A percentile compares a stretch with the other conserved stretches of the same genome.
Conservation (phyloP, 2,329 filamentous ascomycete species). For the Ceratocystis cubensis region DNA sequence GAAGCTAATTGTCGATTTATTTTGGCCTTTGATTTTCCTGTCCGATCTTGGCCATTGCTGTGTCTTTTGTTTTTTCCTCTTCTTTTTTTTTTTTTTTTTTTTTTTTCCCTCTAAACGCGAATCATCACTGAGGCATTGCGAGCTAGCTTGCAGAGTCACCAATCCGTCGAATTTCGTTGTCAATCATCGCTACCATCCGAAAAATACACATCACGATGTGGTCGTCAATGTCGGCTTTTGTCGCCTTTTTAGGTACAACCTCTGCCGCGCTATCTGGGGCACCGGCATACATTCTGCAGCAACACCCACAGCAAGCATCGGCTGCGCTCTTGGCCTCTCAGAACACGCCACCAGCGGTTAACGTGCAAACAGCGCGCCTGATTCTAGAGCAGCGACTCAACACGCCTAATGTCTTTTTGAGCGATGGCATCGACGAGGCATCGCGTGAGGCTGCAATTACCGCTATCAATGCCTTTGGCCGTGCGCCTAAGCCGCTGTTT, state of each 20-base stretch:
- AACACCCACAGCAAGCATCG: not conserved
- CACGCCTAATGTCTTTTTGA: constrained; percentile 20
- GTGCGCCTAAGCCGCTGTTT: constrained; percentile 18
- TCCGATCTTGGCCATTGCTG: not conserved
- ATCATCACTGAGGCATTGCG: not conserved
- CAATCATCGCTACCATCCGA: not conserved
- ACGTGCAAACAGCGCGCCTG: constrained; percentile 17
- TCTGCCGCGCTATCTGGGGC: constrained; percentile 16
- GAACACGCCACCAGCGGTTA: constrained; percentile 8
- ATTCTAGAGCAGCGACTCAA: constrained; percentile 21
- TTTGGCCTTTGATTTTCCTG: constrained; percentile 1
- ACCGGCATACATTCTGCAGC: constrained; percentile 18
- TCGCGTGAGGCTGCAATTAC: constrained; percentile 19
- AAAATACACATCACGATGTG: constrained; percentile 11
- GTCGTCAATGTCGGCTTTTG: constrained; percentile 16
- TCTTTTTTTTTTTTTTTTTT: not conserved
- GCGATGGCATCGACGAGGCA: constrained; percentile 16
- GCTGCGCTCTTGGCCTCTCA: not conserved
- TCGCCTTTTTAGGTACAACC: constrained; percentile 15
- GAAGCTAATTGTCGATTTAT: not conserved
- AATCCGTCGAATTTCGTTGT: not conserved
- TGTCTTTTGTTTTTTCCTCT: not conserved
- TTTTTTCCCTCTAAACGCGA: not conserved
- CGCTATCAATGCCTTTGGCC: constrained; percentile 19
- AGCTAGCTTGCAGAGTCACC: not conserved